Conservation (phyloP, 306 rosid genomes). For the Castanospermum australe region DNA sequence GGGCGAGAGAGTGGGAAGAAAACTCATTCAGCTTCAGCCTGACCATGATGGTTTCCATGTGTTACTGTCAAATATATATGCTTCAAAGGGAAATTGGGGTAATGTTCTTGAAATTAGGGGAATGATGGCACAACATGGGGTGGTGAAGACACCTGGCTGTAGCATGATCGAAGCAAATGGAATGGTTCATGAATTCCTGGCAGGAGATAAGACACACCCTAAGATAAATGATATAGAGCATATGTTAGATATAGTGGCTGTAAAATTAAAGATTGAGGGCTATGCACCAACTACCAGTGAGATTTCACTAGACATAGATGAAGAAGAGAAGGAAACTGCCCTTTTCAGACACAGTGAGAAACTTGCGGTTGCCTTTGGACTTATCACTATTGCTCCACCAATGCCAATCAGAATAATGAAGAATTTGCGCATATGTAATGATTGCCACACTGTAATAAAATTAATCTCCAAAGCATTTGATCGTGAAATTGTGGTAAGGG, state of each 20-base stretch:
- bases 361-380: constrained; percentile 84
- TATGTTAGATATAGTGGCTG: constrained; percentile 63
- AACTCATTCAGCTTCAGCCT: constrained; percentile 74
- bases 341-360: constrained; percentile 75
- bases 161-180: constrained; percentile 82
- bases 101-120: constrained; percentile 67
- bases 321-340: constrained; percentile 77
- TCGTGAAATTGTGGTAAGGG: constrained; percentile 72
- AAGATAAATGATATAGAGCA: constrained; percentile 53
- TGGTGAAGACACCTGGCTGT: constrained; percentile 81
- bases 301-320: constrained; percentile 73
- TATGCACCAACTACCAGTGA: constrained; percentile 63
- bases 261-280: constrained; percentile 69
- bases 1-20: constrained; percentile 78
- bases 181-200: constrained; percentile 66
- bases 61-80: constrained; percentile 71
- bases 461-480: constrained; percentile 60
- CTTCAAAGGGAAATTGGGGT: constrained; percentile 80
- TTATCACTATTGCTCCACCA: constrained; percentile 54
- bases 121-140: constrained; percentile 58
- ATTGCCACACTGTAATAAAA: constrained; percentile 72
- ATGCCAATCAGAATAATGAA: constrained; percentile 64
- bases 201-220: constrained; percentile 76
- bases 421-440: constrained; percentile 82
- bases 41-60: constrained; percentile 82